Evolutionary conservation across 139 green algal genomes (phyloP).

Genomic region (Coelastrella sp.): DNA sequence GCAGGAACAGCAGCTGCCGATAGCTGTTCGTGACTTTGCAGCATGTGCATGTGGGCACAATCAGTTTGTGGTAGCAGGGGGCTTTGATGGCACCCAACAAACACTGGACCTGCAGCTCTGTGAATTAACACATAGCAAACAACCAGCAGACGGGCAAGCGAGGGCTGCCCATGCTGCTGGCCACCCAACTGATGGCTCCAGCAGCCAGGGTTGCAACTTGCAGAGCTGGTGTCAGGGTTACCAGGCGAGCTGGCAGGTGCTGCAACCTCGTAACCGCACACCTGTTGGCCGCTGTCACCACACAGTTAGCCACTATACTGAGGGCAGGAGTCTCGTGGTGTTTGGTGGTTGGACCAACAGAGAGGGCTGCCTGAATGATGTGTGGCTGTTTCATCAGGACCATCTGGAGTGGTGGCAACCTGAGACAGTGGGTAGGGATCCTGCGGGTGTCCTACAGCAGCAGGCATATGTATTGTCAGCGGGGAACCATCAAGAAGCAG

Average conservation of each 20-base stretch:
- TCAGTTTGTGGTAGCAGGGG: slow-evolving; percentile 58
- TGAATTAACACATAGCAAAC: neutral
- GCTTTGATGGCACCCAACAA: slow-evolving; percentile 57
- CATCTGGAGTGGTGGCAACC: slow-evolving; percentile 64
- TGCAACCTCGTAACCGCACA: slow-evolving; percentile 43
- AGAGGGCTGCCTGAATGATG: slow-evolving; percentile 50
- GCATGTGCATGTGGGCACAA: slow-evolving; percentile 49
- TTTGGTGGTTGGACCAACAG: slow-evolving; percentile 63
- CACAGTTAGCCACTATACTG: slow-evolving; percentile 39
- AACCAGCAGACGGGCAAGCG: neutral
- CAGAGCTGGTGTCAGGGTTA: slow-evolving; percentile 5
- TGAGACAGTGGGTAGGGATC: slow-evolving; percentile 48
- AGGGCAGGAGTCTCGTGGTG: slow-evolving; percentile 49
- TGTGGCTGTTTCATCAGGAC: slow-evolving; percentile 65
- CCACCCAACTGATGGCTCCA: neutral
- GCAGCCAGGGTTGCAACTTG: no score
- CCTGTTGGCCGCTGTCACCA: slow-evolving; percentile 64
- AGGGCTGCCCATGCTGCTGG: neutral
- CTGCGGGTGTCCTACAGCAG: no score
- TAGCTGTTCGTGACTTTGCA: slow-evolving; percentile 39
- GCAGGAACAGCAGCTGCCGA: neutral
- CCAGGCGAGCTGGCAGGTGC: neutral
- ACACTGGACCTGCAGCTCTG: slow-evolving; percentile 34
- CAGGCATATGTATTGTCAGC: no score
- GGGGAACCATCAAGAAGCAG: neutral